A percentile compares a stretch with the other conserved stretches of the same genome.
Evolutionary conservation across 1,284 basidiomycete genomes (phyloP).

Genomic region (Ustilago trichophora): DNA sequence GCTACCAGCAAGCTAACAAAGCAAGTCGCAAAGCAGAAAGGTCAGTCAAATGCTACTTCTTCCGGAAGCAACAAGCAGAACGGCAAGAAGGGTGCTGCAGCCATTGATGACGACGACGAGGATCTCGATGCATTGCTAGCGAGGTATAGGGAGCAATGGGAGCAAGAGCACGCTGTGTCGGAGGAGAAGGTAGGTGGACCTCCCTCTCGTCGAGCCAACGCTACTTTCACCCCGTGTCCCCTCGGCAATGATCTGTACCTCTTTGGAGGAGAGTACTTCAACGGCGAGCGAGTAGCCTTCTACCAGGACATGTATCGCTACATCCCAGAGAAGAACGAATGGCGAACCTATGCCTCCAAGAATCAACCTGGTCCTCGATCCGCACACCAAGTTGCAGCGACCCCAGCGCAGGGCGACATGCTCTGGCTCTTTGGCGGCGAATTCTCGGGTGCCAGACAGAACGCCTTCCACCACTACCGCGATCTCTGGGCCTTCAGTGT

Average conservation of each 20-base stretch:
- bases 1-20: slow-evolving; percentile 60
- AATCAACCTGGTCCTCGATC: slow-evolving; percentile 64
- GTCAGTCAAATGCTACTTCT: slow-evolving; percentile 10
- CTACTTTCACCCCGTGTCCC: slow-evolving; percentile 64
- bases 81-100: slow-evolving; percentile 42
- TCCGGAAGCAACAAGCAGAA: slow-evolving; percentile 26
- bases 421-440: slow-evolving; percentile 67
- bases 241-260: slow-evolving; percentile 64
- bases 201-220: slow-evolving; percentile 62
- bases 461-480: slow-evolving; percentile 87
- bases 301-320: slow-evolving; percentile 65
- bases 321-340: slow-evolving; percentile 60
- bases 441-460: slow-evolving; percentile 81
- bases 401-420: slow-evolving; percentile 60
- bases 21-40: slow-evolving; percentile 43
- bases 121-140: slow-evolving; percentile 63
- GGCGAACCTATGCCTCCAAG: slow-evolving; percentile 59
- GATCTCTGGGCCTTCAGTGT: slow-evolving; percentile 69
- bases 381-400: slow-evolving; percentile 62
- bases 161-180: slow-evolving; percentile 52
- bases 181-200: slow-evolving; percentile 59
- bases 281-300: slow-evolving; percentile 61
- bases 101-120: slow-evolving; percentile 56
- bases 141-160: slow-evolving; percentile 60
- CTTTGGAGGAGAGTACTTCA: slow-evolving; percentile 66